Base-by-base conservation (phyloP, 768 basidiomycete genomes). In the Cyclocybe aegerita region DNA sequence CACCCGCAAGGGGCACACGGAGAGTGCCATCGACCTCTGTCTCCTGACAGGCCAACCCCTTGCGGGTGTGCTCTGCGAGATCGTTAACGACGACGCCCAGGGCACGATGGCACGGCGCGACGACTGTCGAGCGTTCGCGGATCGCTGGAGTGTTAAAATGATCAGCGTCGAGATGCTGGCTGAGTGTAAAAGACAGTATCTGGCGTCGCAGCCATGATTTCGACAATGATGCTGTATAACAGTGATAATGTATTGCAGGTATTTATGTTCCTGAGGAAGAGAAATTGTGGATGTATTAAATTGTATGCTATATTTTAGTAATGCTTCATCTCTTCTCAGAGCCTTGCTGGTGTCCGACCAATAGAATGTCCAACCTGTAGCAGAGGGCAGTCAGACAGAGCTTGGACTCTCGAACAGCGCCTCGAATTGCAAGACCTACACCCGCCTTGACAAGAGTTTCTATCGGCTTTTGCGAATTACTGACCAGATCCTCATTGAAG, bases 61-160 rank as follows among this genome's bases (percentile, higher is more conserved):
- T 3, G 91, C 86, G 0, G 96, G 94, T 5, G 76, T 98, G 0
- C 79, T 99, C 32, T 98, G 97, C 64, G 97, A 99, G 66, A 73
- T 98, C 34, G 94, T 98, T 11, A 96, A 98, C 48, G 93, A 98
- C 56, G 87, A 98, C 65, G 80, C 79, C 10, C 70, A 80, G 58
- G 97, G 97, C 0, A 84, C 78, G 11, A 99, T 99, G 97, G 91
- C 94, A n/a, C 76, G 95, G 12, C 73, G 93, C 33, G 95, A 98
- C 61, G 95, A 94, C 60, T 96, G 95, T 63, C 79, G 93, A 55
- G 78, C 82, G 34, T 98, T 99, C 63, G 95, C 97, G 9, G 84
- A 92, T 68, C 73, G 78, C 16, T 94, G 89, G 88, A 90, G 92
- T 7, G 63, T 98, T 48, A 93, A 90, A 65, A 91, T 97, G 85